A percentile compares a stretch with the other conserved stretches of the same genome.
Evolutionary conservation across 2,329 filamentous ascomycete species (phyloP).

Genomic region (Colletotrichum musicola): DNA sequence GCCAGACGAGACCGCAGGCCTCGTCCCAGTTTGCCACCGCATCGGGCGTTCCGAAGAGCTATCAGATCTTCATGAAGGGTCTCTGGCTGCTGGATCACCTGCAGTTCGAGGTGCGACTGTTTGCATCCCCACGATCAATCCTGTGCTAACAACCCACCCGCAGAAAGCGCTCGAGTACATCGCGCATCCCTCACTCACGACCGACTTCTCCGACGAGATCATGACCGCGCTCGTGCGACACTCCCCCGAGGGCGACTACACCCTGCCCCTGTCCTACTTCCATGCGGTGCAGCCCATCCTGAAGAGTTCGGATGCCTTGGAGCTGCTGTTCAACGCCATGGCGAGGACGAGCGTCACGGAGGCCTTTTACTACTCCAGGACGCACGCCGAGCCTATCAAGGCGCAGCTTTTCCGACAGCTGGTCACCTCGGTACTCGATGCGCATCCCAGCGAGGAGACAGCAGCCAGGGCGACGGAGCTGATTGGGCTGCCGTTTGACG

Average conservation of each 20-base stretch:
- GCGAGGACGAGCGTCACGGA: conserved; percentile 76
- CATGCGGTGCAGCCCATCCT: conserved; percentile 80
- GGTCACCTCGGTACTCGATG: conserved; percentile 68
- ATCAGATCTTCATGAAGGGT: conserved; percentile 84
- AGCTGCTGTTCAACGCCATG: conserved; percentile 77
- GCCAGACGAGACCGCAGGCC: conserved; percentile 62
- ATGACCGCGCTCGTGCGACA: conserved; percentile 75
- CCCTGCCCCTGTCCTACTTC: conserved; percentile 82
- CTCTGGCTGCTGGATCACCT: conserved; percentile 83
- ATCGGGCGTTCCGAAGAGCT: conserved; percentile 79
- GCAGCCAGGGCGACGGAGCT: conserved; percentile 75
- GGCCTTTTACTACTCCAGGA: conserved; percentile 79
- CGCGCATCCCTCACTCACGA: conserved; percentile 81
- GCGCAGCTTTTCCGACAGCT: conserved; percentile 76
- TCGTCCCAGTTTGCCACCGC: conserved; percentile 70
- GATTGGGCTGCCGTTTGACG: conserved; percentile 78
- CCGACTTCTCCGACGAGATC: conserved; percentile 88
- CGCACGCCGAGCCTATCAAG: conserved; percentile 71
- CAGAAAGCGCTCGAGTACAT: conserved; percentile 80
- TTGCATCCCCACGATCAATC: too few species aligned
- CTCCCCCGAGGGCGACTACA: conserved; percentile 69
- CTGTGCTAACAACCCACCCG: not conserved
- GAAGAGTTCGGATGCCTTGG: conserved; percentile 71
- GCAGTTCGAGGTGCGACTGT: conserved; percentile 69
- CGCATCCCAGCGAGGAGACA: conserved; percentile 51